phyloP scores from a whole-genome alignment of 805 yeast genomes.

The Nakazawaea populi region DNA sequence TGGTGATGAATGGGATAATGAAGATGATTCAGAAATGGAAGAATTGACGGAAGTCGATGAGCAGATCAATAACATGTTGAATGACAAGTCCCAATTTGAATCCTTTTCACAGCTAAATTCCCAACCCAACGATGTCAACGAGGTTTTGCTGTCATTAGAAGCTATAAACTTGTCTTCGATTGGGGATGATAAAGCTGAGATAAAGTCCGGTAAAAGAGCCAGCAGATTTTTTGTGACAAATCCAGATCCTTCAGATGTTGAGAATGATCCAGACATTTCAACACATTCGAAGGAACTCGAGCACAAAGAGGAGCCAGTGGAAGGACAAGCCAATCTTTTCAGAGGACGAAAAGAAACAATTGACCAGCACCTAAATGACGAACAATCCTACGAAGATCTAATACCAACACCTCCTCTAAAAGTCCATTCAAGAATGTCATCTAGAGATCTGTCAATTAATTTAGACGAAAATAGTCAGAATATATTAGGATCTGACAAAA shows the following conservation, averaged over 20 bases:
- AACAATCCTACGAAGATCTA: neutral
- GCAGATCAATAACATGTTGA: neutral
- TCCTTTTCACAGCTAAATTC: neutral
- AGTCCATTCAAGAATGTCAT: constrained; percentile 3
- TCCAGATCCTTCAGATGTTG: constrained; percentile 4
- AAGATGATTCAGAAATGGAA: constrained; percentile 1
- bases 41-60: neutral
- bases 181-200: neutral
- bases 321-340: neutral
- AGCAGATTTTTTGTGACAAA: constrained; percentile 9
- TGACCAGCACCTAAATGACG: neutral
- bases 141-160: neutral
- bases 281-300: neutral
- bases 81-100: neutral
- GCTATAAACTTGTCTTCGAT: neutral
- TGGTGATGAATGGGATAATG: constrained; percentile 11
- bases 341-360: neutral
- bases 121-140: neutral
- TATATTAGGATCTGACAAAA: neutral
- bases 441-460: constrained; percentile 7
- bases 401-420: constrained; percentile 9
- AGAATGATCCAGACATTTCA: neutral
- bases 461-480: constrained; percentile 3
- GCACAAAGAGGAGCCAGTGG: neutral
- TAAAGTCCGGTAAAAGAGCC: neutral